These are phyloP conservation scores for Geotrichum bryndzae DNA, from an alignment of 1,139 yeast genomes.

Conservation along the genomic window DNA sequence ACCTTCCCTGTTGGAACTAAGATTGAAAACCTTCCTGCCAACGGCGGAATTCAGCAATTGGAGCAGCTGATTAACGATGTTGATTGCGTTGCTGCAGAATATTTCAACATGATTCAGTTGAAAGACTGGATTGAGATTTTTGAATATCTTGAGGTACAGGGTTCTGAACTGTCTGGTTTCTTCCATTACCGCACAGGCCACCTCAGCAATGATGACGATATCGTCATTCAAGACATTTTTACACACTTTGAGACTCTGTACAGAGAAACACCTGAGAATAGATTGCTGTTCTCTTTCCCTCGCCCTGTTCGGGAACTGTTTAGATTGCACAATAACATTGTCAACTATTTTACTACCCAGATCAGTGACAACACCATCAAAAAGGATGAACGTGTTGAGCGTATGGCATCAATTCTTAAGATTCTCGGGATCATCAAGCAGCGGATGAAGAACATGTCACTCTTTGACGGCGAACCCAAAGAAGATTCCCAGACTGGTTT, in stretches of 20 bases:
- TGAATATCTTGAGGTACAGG: constrained; percentile 67
- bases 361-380: constrained; percentile 50
- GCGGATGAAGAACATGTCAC: constrained; percentile 60
- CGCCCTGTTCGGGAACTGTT: constrained; percentile 61
- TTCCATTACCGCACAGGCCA: constrained; percentile 51
- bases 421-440: constrained; percentile 61
- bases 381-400: constrained; percentile 55
- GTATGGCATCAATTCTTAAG: constrained; percentile 65
- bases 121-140: constrained; percentile 78
- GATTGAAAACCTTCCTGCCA: constrained; percentile 25
- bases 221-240: constrained; percentile 65
- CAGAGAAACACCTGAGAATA: constrained; percentile 25
- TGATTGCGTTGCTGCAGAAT: constrained; percentile 56
- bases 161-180: constrained; percentile 49
- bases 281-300: constrained; percentile 55
- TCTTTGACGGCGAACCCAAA: constrained; percentile 39
- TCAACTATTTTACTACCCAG: constrained; percentile 57
- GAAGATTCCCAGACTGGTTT: constrained; percentile 30
- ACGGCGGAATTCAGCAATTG: constrained; percentile 30
- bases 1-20: constrained; percentile 24
- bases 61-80: constrained; percentile 57
- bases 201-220: constrained; percentile 47
- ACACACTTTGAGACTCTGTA: constrained; percentile 58
- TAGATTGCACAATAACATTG: constrained; percentile 61
- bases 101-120: constrained; percentile 54